Evolutionary conservation across 2,329 filamentous ascomycete genomes (phyloP), one percentile per base, ranked within the genome.

Genomic region (Xylaria arbuscula): DNA sequence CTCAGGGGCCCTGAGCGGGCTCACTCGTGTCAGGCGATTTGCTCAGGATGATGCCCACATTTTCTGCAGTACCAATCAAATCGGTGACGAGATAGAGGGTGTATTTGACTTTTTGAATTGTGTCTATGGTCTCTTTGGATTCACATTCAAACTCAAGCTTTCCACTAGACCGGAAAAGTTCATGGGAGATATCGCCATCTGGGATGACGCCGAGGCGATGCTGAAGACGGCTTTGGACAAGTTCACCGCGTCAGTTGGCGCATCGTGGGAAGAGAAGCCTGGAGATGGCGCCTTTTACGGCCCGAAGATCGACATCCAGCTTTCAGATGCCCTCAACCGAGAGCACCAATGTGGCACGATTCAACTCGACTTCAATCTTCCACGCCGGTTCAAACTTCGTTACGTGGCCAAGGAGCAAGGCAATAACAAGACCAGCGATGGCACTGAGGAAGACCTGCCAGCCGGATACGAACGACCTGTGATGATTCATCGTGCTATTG

Each of bases 361-460:
- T 19, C n/a, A 47, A 4, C 42, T n/a, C 17, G 42, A 47, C 42
- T 47, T 47, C 4, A 47, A 47, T 47, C 13, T 47, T n/a, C 42
- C n/a, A 47, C 15, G 17, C 42, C 42, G n/a, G n/a, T 47, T 47
- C 42, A 47, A 47, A 38, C 17, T 47, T 19, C 17, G 15, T n/a
- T 47, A 47, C 17, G 42, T 38, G 13, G 36, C 36, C 8, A 56
- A 56, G 53, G 42, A 60, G 57, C 48, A 50, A 24, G 19, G 42
- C 24, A 38, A 36, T 50, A 13, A 34, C 42, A 38, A 48, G 45
- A 15, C 57, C 17, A 36, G 17, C 24, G 19, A 60, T 47, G 17
- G 17, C 9, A 19, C 42, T 47, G 42, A 19, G 42, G 42, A 47
- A n/a, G 42, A 32, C 56, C n/a, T 36, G 17, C 36, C 24, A 34